phyloP scores from a whole-genome alignment of 768 basidiomycete species.

The Kwoniella mangroviensis region DNA sequence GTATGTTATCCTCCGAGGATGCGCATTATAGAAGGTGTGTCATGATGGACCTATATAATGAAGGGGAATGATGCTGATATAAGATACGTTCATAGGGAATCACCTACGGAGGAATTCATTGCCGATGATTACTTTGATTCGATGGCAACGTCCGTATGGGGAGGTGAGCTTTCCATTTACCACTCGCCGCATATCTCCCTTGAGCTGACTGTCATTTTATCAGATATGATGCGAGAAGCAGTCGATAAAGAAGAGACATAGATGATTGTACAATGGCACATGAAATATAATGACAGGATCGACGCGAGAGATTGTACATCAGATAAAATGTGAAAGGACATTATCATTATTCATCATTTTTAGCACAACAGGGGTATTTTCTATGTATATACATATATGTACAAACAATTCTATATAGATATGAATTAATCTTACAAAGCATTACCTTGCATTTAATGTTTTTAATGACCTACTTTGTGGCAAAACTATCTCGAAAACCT shows the following conservation, averaged over 20 bases:
- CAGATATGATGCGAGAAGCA: conserved; percentile 53
- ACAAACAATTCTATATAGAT: neutral
- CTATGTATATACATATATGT: neutral
- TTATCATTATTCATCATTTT: neutral
- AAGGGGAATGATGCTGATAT: neutral
- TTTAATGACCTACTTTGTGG: too few relatives aligned
- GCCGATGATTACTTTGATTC: conserved; percentile 29
- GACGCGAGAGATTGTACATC: neutral
- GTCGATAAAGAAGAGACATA: conserved; percentile 37
- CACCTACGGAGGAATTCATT: conserved; percentile 20
- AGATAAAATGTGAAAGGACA: neutral
- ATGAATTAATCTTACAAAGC: neutral
- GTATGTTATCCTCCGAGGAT: conserved; percentile 47
- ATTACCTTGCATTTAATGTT: neutral
- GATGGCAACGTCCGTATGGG: conserved; percentile 42
- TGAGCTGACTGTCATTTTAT: neutral
- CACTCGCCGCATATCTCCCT: too few relatives aligned
- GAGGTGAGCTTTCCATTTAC: conserved; percentile 34
- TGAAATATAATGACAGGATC: neutral
- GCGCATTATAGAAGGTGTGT: conserved; percentile 38
- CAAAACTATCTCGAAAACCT: too few relatives aligned
- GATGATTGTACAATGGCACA: conserved; percentile 1
- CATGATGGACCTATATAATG: too few relatives aligned
- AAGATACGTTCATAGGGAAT: conserved; percentile 7
- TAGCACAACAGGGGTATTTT: neutral